A percentile compares a stretch with the other conserved stretches of the same genome.
phyloP scores from a whole-genome alignment of 257 asterid species.

The Fraxinus cuspidata region DNA sequence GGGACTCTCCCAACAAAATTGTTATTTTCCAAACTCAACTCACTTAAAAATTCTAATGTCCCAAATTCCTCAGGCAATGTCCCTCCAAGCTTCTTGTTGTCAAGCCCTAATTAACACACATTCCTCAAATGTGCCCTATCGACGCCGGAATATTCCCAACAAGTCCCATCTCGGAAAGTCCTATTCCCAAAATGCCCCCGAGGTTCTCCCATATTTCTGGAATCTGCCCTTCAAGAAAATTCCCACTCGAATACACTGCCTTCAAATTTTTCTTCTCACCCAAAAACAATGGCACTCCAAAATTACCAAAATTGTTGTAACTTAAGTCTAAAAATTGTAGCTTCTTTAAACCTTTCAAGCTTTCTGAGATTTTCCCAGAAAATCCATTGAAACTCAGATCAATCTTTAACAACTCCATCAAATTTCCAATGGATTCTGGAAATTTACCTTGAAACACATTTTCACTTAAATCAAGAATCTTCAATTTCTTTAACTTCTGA shows the following conservation, averaged over 20 bases:
- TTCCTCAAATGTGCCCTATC: conserved; percentile 55
- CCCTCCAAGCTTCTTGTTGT: conserved; percentile 70
- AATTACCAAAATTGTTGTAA: conserved; percentile 46
- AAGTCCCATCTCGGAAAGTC: conserved; percentile 61
- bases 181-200: conserved; percentile 57
- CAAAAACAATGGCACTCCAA: conserved; percentile 62
- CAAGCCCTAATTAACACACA: conserved; percentile 63
- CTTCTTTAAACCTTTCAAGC: conserved; percentile 37
- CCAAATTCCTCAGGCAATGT: conserved; percentile 69
- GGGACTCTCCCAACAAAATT: conserved; percentile 77
- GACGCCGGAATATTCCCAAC: conserved; percentile 70
- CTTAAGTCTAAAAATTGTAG: conserved; percentile 77
- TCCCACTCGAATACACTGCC: conserved; percentile 72
- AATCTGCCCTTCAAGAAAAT: conserved; percentile 66
- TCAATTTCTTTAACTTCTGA: conserved; percentile 47
- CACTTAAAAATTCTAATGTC: conserved; percentile 50
- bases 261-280: conserved; percentile 56
- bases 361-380: conserved; percentile 63
- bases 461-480: conserved; percentile 67
- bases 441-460: conserved; percentile 50
- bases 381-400: conserved; percentile 67
- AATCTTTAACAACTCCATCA: conserved; percentile 54
- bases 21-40: conserved; percentile 76
- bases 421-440: conserved; percentile 56
- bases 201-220: conserved; percentile 76